A percentile compares a stretch with the other conserved stretches of the same genome.
phyloP scores from a whole-genome alignment of 805 yeast genomes.

The Pichia nakasei region DNA sequence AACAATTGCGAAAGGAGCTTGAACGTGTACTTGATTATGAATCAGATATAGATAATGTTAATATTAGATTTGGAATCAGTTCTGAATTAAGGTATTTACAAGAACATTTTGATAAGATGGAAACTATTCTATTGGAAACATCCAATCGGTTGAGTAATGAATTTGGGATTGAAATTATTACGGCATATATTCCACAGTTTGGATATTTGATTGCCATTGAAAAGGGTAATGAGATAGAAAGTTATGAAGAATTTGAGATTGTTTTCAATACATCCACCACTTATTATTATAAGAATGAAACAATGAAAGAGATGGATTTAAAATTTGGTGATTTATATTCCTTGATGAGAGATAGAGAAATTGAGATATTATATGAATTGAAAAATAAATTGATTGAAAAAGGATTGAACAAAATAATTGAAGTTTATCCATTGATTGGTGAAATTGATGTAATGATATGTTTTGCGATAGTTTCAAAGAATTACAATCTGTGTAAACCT shows the following conservation, averaged over 20 bases:
- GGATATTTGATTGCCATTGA: conserved; percentile 31
- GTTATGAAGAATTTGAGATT: conserved; percentile 23
- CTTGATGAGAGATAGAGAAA: conserved; percentile 31
- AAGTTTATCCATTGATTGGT: conserved; percentile 19
- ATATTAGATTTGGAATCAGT: conserved; percentile 26
- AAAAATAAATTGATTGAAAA: conserved; percentile 12
- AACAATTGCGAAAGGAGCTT: conserved; percentile 13
- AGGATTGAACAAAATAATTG: conserved; percentile 10
- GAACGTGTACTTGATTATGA: conserved; percentile 30
- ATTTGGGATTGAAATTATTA: conserved; percentile 9
- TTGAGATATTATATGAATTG: conserved; percentile 30
- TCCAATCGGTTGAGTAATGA: conserved; percentile 12
- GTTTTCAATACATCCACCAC: conserved; percentile 31
- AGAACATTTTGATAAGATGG: conserved; percentile 25
- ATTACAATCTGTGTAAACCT: conserved; percentile 27
- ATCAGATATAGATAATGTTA: conserved; percentile 19
- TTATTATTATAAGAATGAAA: conserved; percentile 29
- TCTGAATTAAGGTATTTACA: conserved; percentile 21
- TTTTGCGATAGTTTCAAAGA: conserved; percentile 26
- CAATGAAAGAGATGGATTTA: conserved; percentile 27
- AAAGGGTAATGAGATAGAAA: background rate
- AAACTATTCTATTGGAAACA: conserved; percentile 21
- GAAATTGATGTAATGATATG: conserved; percentile 31
- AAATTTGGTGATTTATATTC: conserved; percentile 35
- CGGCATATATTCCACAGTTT: conserved; percentile 37